Evolutionary conservation across 192 early-diverging fungal genomes (phyloP).

Genomic region (Coemansia sp.): DNA sequence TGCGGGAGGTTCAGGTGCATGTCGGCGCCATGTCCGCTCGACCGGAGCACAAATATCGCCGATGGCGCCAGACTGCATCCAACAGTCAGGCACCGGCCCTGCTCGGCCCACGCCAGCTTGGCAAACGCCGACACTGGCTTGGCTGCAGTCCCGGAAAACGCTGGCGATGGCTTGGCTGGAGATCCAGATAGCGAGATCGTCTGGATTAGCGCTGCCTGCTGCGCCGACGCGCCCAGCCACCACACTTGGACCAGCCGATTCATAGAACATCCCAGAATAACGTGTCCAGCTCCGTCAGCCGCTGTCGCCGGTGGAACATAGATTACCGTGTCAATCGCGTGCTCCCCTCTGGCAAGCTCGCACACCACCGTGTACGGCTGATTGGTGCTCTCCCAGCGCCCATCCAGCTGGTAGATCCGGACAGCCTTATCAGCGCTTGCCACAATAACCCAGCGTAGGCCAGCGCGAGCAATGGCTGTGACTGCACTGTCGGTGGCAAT

Average conservation of each 20-base stretch:
- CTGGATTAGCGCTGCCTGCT: constrained; percentile 30
- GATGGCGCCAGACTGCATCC: constrained; percentile 30
- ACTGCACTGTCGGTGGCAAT: constrained; percentile 43
- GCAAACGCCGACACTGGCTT: constrained; percentile 26
- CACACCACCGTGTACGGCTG: constrained; percentile 32
- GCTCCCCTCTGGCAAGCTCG: constrained; percentile 30
- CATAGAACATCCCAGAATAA: constrained; percentile 32
- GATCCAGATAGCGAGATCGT: constrained; percentile 21
- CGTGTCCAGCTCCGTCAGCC: constrained; percentile 38
- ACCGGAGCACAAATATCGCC: constrained; percentile 31
- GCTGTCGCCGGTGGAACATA: constrained; percentile 31
- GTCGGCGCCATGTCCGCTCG: constrained; percentile 17
- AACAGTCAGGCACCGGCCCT: constrained; percentile 32
- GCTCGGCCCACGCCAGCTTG: constrained; percentile 37
- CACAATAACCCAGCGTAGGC: constrained; percentile 35
- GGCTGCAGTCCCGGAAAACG: constrained; percentile 23
- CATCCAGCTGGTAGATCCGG: constrained; percentile 37
- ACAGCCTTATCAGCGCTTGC: constrained; percentile 32
- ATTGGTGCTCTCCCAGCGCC: constrained; percentile 29
- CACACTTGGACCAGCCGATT: constrained; percentile 39
- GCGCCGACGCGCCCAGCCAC: constrained; percentile 37
- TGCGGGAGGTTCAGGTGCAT: constrained; percentile 33
- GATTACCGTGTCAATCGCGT: constrained; percentile 33
- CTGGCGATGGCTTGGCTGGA: constrained; percentile 14
- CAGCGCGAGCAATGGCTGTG: constrained; percentile 42